phyloP scores from a whole-genome alignment of 2,329 filamentous ascomycete genomes.

The Epichloe sylvatica region DNA sequence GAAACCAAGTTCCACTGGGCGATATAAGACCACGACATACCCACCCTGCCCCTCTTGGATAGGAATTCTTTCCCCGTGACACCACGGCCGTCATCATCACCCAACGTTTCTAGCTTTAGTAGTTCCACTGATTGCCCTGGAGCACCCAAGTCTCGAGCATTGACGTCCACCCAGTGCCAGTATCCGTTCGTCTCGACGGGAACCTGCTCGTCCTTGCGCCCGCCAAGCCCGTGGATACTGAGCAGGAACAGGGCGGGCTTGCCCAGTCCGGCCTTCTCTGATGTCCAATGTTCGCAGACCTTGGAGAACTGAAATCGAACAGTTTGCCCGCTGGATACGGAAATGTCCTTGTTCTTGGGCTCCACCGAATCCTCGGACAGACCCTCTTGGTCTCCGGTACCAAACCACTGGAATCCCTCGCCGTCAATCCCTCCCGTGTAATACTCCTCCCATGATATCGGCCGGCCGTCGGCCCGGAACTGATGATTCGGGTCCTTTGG shows the following conservation, averaged over 20 bases:
- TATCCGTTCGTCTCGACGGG: constrained; percentile 65
- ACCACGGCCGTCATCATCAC: constrained; percentile 33
- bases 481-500: constrained; percentile 55
- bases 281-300: constrained; percentile 69
- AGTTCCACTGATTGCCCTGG: constrained; percentile 56
- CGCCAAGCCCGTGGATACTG: constrained; percentile 50
- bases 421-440: constrained; percentile 44
- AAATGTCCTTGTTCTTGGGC: constrained; percentile 39
- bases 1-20: constrained; percentile 36
- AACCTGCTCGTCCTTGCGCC: constrained; percentile 51
- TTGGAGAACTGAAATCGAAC: constrained; percentile 72
- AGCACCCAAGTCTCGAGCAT: constrained; percentile 47
- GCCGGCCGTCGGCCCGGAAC: constrained; percentile 58
- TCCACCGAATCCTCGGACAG: constrained; percentile 44
- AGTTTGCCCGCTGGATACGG: constrained; percentile 38
- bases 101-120: constrained; percentile 41
- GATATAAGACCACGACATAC: constrained; percentile 31
- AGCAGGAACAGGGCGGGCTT: constrained; percentile 58
- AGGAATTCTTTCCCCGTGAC: constrained; percentile 34
- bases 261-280: constrained; percentile 51
- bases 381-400: constrained; percentile 33
- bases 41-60: constrained; percentile 27
- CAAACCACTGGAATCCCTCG: constrained; percentile 33
- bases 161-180: constrained; percentile 71
- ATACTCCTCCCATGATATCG: constrained; percentile 70